Evolutionary conservation across 805 yeast species (phyloP), one percentile per base, ranked within the genome.

Genomic region (Saccharomycopsis olivae): DNA sequence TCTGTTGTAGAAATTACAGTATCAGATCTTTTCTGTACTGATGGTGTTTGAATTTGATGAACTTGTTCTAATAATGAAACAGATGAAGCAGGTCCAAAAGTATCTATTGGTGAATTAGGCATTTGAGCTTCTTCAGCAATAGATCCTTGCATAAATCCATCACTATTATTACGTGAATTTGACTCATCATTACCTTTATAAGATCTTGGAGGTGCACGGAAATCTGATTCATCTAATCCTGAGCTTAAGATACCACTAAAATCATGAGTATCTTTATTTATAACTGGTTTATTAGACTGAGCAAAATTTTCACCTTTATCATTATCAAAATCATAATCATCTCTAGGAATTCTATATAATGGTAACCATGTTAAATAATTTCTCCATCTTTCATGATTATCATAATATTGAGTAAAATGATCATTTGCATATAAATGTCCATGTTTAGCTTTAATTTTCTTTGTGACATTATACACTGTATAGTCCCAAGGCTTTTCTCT

Each of bases 401-500:
- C 34, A 15, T 35, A 49, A 21, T 51, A 56, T 25, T 56, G 50
- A 24, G 29, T 53, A 48, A 27, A 46, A 19, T 35, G 40, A 20
- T 43, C 43, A 29, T 40, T 44, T 15, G 35, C 35, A 18, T 35
- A 36, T 6, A 33, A 19, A 19, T 29, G 37, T 8, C 42, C 47
- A 24, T 32, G 32, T 28, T 38, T 37, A 15, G 16, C 10, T 24
- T 35, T 34, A 14, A 35, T 37, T 24, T 25, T 30, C 24, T 34
- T 31, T 3, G 38, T 35, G 13, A 44, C 46, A 18, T 30, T 29
- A 16, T 28, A 23, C 9, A 42, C 63, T 1, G 68, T 60, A 43
- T 68, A 61, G 35, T 64, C 63, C 94, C 94, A 85, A 1, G 95
- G 95, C 43, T 64, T 68, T 54, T 87, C 96, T 40, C 94, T 65